phyloP scores from a whole-genome alignment of 2,329 filamentous ascomycete species.

The Colletotrichum karsti region DNA sequence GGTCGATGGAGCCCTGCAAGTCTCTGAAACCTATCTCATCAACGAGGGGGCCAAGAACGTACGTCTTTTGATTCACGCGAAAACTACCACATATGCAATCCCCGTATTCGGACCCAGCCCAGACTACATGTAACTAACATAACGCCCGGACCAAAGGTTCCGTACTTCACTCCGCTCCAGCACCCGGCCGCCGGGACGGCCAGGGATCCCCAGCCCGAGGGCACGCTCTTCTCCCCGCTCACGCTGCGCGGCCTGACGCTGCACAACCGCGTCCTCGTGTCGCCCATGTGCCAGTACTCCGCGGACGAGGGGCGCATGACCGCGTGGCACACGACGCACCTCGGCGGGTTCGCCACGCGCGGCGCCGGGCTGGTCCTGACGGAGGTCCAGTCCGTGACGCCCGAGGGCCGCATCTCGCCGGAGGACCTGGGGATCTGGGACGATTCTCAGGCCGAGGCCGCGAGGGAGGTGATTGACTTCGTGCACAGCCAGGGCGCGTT shows the following conservation, averaged over 20 bases:
- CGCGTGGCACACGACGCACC: conserved; percentile 52
- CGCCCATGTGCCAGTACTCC: conserved; percentile 58
- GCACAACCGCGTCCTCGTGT: conserved; percentile 55
- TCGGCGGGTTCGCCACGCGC: conserved; percentile 44
- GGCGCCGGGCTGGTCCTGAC: conserved; percentile 70
- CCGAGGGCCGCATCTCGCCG: conserved; percentile 78
- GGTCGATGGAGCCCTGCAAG: not conserved
- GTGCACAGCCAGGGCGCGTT: conserved; percentile 72
- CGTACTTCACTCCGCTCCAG: conserved; percentile 61
- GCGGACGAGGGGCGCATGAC: conserved; percentile 50
- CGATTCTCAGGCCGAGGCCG: conserved; percentile 71
- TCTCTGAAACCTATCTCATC: conserved; percentile 1
- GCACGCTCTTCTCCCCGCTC: conserved; percentile 51
- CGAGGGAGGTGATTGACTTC: conserved; percentile 70
- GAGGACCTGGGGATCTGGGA: conserved; percentile 75
- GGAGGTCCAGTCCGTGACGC: conserved; percentile 74
- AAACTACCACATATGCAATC: not conserved
- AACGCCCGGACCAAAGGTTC: conserved; percentile 31
- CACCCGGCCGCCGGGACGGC: conserved; percentile 54
- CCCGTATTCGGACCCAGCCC: too few species aligned
- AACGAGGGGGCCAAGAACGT: conserved; percentile 42
- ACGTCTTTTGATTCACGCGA: not conserved
- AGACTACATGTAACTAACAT: too few species aligned
- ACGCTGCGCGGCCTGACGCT: conserved; percentile 51
- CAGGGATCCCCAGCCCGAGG: conserved; percentile 54